These are phyloP conservation scores for Metschnikowia arizonensis DNA, from an alignment of 805 yeast genomes.

Conservation along the genomic window DNA sequence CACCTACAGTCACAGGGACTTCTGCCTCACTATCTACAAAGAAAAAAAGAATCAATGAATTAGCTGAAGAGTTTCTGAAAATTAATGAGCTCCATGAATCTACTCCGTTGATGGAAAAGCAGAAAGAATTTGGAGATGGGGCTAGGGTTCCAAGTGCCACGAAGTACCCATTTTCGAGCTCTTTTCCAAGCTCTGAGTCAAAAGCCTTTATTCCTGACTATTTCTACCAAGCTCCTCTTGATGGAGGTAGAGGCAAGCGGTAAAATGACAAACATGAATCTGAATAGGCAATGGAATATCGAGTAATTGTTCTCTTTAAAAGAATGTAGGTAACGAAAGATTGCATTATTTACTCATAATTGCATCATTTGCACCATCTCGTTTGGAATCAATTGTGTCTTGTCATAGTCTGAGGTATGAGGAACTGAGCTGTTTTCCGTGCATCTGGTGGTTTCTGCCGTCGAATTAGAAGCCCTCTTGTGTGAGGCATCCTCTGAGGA, in stretches of 20 bases:
- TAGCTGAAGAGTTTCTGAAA: slow-evolving; percentile 37
- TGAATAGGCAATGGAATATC: no score
- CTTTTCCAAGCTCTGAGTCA: slow-evolving; percentile 17
- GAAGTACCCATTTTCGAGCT: slow-evolving; percentile 5
- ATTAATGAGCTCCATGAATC: slow-evolving; percentile 35
- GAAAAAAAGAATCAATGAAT: slow-evolving; percentile 36
- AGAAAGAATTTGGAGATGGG: slow-evolving; percentile 8
- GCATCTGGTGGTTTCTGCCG: slow-evolving; percentile 1
- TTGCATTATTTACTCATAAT: no score
- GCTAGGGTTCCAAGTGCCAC: slow-evolving; percentile 7
- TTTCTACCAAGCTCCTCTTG: slow-evolving; percentile 13
- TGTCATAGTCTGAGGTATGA: background rate
- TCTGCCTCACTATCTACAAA: slow-evolving; percentile 32
- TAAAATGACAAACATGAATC: no score
- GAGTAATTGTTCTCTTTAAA: no score
- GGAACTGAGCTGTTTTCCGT: background rate
- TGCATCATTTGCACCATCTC: background rate
- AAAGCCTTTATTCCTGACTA: slow-evolving; percentile 19
- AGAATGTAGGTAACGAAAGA: no score
- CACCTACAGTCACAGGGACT: slow-evolving; percentile 17
- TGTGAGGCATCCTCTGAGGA: background rate
- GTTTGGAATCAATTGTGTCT: background rate
- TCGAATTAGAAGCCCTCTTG: background rate
- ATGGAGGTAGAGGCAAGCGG: slow-evolving; percentile 27
- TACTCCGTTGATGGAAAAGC: slow-evolving; percentile 5